phyloP scores from a whole-genome alignment of 2,329 filamentous ascomycete species.

The Domatiomyces globalis region DNA sequence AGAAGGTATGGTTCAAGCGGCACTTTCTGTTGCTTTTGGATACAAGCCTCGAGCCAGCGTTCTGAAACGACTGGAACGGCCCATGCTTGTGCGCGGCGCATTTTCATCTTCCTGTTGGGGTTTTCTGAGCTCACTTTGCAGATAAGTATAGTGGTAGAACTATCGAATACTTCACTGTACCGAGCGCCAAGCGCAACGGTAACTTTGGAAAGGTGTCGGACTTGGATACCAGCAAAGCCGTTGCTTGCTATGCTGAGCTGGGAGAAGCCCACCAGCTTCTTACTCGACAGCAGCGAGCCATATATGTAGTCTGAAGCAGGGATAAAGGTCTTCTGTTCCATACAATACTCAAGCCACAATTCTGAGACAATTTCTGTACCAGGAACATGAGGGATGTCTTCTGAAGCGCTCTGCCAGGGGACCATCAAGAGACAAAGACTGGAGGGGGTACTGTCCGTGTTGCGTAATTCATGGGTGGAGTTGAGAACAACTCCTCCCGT shows the following conservation, averaged over 20 bases:
- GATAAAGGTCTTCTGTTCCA: constrained; percentile 60
- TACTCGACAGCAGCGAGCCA: constrained; percentile 59
- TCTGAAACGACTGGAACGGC: constrained; percentile 66
- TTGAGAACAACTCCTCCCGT: constrained; percentile 29
- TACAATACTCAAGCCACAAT: constrained; percentile 83
- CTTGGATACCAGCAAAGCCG: constrained; percentile 68
- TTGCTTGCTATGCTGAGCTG: constrained; percentile 64
- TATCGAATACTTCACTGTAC: constrained; percentile 65
- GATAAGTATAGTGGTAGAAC: constrained; percentile 62
- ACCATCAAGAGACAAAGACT: constrained; percentile 24
- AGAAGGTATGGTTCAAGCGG: constrained; percentile 6
- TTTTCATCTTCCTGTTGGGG: constrained; percentile 53
- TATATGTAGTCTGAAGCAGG: constrained; percentile 57
- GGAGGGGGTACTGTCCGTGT: constrained; percentile 1
- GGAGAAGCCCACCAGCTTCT: constrained; percentile 55
- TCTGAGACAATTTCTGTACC: constrained; percentile 50
- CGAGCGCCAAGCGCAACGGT: constrained; percentile 61
- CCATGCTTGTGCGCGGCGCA: constrained; percentile 60
- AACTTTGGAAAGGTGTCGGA: constrained; percentile 68
- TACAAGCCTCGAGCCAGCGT: constrained; percentile 75
- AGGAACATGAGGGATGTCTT: constrained; percentile 20
- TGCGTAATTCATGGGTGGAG: constrained; percentile 23
- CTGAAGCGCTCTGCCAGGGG: constrained; percentile 29
- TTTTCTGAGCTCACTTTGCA: constrained; percentile 37
- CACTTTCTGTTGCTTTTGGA: constrained; percentile 36